Conservation (phyloP, 1,284 basidiomycete species). For the Tilletia walkeri region DNA sequence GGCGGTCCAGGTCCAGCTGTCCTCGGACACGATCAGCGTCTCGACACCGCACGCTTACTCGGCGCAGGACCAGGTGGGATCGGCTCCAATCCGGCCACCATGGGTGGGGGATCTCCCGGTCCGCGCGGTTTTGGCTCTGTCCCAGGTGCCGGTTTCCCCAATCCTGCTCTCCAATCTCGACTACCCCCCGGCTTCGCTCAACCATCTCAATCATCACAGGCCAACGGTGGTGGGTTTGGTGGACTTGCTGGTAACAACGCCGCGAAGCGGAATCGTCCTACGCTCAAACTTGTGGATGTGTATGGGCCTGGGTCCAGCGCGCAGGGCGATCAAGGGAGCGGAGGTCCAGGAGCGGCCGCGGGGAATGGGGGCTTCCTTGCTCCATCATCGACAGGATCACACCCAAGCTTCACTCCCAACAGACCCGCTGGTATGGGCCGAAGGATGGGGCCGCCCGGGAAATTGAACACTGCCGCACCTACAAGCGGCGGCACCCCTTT, state of each 20-base stretch:
- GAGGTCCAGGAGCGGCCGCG: slow-evolving; percentile 17
- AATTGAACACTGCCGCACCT: slow-evolving; percentile 57
- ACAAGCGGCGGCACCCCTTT: slow-evolving; percentile 72
- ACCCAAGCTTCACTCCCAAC: not conserved
- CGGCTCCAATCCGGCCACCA: not conserved
- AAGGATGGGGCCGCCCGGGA: slow-evolving; percentile 59
- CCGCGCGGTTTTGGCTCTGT: slow-evolving; percentile 7
- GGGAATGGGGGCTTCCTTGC: slow-evolving; percentile 15
- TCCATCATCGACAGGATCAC: not conserved
- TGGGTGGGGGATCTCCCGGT: not conserved
- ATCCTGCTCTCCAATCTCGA: slow-evolving; percentile 23
- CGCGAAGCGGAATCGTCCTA: slow-evolving; percentile 31
- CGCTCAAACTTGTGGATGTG: slow-evolving; percentile 47
- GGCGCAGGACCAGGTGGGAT: slow-evolving; percentile 21
- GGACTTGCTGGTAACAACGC: slow-evolving; percentile 41
- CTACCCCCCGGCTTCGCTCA: slow-evolving; percentile 12
- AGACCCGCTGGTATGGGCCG: slow-evolving; percentile 63
- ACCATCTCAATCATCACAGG: not conserved
- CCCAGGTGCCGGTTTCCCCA: slow-evolving; percentile 25
- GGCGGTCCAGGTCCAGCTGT: slow-evolving; percentile 20
- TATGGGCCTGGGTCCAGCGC: not conserved
- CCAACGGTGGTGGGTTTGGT: slow-evolving; percentile 56
- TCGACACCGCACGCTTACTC: slow-evolving; percentile 38
- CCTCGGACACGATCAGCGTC: slow-evolving; percentile 40
- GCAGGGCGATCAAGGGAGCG: not conserved